Base-by-base conservation (phyloP, 169 alveolate species). In the Cryptosporidium viatorum region DNA sequence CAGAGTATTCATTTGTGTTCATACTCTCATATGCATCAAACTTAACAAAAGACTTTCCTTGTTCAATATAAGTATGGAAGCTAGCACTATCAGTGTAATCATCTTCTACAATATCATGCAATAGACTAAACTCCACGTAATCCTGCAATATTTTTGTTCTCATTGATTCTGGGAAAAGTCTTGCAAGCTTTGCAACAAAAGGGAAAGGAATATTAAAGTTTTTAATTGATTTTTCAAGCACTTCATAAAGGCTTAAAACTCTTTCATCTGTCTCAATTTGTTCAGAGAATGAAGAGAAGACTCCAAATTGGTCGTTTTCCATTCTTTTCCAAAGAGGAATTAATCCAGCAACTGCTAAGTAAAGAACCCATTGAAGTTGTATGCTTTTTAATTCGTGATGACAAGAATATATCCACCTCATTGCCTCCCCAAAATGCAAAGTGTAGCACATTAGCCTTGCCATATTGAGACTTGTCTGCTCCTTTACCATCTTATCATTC, bases 361-460 rank as follows among this genome's bases (percentile, higher is more conserved):
- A 80, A 26, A 80, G 50, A 10, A 59, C 65, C 89, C 89, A 80
- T 18, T 80, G 89, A 65, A 80, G 89, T 9, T 59, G 67, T 60
- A 41, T 62, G 23, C 12, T 62, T 33, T 43, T 59, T n/a, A 80
- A 26, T 43, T 59, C 62, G 23, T 69, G 89, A 50, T 80, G 89
- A 37, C 21, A 33, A 37, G 26, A 23, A 48, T 80, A 80, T 14
- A 80, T 60, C 89, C 89, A 80, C 35, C 52, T 67, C 55, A 80
- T 39, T 29, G 89, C 74, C 39, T 80, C 89, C 31, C 89, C 74
- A 65, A 80, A 62, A 45, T 80, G 89, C 16, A 80, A 41, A 29
- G 89, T 65, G 23, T 80, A 80, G 67, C 89, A 80, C 55, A 80
- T 41, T 12, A 80, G 58, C n/a, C 55, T 80, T 37, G 89, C 89